Evolutionary conservation across 1,284 basidiomycete species (phyloP), one percentile per base, ranked within the genome.

Genomic region (Erythrobasidium hasegawianum): DNA sequence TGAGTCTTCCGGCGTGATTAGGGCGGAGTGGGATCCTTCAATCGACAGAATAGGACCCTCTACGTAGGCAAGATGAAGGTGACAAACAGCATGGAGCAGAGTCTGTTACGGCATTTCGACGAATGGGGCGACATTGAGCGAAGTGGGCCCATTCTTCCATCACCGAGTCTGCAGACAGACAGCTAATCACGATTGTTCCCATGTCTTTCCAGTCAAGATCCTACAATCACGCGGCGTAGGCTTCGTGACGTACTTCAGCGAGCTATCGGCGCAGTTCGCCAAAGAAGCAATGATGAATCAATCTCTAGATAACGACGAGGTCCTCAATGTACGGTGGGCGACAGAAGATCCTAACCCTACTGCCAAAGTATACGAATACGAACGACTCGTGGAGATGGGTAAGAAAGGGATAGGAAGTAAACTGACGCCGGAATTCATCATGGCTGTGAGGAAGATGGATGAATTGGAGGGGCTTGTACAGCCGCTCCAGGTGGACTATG

Each of bases 261-360:
- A 99, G 76, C 75, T 87, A 62, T 81, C 86, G 71, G 96, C 92
- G 0, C 91, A 96, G 75, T 99, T 99, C 76, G 96, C 95, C 16
- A 97, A 97, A 76, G 96, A 98, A 78, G 86, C 96, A 0, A 99
- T 99, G 96, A 90, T 93, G 49, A 93, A 94, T 78, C 96, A 99
- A 79, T 95, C 91, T 24, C 82, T 98, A 71, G 95, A 98, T 78
- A 90, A 94, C 74, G 90, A 97, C 77, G 96, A 99, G 78, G 92
- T 97, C 71, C 83, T 98, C 70, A 99, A 99, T 78, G 91, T 97
- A 50, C 86, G 93, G 60, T 97, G 93, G 93, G 93, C 93, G 49
- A 96, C 93, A 0, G 93, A 95, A 76, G 93, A 97, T 76, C 93
- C 93, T 1, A 96, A 97, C 76, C 93, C 93, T 0, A 85, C 85